Evolutionary conservation across 164 flowering plant genomes (phyloP), one percentile per base, ranked within the genome.

Genomic region (Saururus chinensis): DNA sequence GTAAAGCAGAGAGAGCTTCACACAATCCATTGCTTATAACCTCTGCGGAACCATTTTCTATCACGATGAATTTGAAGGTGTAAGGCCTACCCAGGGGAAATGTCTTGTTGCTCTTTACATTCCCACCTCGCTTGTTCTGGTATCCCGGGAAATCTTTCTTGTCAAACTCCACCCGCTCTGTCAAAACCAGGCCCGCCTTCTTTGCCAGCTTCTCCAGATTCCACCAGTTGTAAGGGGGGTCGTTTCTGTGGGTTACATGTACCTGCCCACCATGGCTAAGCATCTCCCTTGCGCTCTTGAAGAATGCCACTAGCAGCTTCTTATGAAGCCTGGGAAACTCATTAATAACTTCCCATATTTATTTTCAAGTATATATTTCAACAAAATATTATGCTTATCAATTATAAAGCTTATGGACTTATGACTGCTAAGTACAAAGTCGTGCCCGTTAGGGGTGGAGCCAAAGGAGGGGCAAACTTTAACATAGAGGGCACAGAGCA

Each of bases 111-210:
- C 42, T 20, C 30, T 71, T 64, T 4, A 57, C 30, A 1, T 30
- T 19, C 19, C 60, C 60, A 19, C 87, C 87, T 69, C 80, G 60
- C 70, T 79, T 80, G 24, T 77, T 73, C 1, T 52, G 54, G 67
- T 81, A 83, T 8, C 84, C 78, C 5, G 76, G 81, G 60, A 79
- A 83, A 56, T 79, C 75, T 12, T 24, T 41, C 59, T 19, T 51
- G 19, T 17, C 0, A 45, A 79, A 82, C 10, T 23, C 41, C 7
- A 60, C 69, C 55, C 66, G 22, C 21, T 71, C 74, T n/a, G 11
- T 53, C 67, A 80, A 64, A 19, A 8, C 1, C 17, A 82, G 70
- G 8, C 84, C 82, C 0, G 62, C 74, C 30, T 63, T 63, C 20
- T 56, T 54, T 0, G 75, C 84, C 7, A 78, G 65, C 40, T 73